Percentiles rank a stretch among this genome's conserved stretches.
phyloP scores from a whole-genome alignment of 129 eudicot genomes.

The Flaveria robusta region DNA sequence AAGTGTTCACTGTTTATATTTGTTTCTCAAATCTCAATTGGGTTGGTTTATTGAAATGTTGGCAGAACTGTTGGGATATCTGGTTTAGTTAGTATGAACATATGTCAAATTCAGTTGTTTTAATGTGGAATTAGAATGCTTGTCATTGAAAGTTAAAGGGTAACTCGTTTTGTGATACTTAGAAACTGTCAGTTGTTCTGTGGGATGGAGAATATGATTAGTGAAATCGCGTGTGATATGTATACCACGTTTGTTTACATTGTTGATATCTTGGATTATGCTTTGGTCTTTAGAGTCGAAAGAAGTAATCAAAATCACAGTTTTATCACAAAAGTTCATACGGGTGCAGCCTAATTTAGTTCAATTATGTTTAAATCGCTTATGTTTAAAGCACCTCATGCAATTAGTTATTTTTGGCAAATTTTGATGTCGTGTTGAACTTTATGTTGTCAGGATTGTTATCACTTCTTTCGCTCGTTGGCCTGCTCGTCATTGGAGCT shows the following conservation, averaged over 20 bases:
- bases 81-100: neutral
- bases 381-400: neutral
- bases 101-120: neutral
- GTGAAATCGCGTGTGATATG: neutral
- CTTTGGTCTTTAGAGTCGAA: neutral
- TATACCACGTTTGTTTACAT: neutral
- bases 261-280: neutral
- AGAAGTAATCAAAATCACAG: neutral
- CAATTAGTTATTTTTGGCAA: too few species aligned
- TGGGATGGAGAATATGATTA: neutral
- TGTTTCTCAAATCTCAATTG: neutral
- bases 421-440: too few species aligned
- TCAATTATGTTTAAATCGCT: too few species aligned
- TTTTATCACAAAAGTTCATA: neutral
- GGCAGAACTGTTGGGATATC: neutral
- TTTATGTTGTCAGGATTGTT: constrained; percentile 54
- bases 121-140: neutral
- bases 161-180: neutral
- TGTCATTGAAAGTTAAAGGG: neutral
- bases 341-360: too few species aligned
- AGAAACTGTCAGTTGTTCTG: neutral
- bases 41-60: too few species aligned
- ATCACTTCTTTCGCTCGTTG: constrained; percentile 62
- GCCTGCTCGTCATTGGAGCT: constrained; percentile 62
- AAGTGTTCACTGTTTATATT: neutral